Conservation (phyloP, 148 eudicot genomes). For the Polygonum aviculare region DNA sequence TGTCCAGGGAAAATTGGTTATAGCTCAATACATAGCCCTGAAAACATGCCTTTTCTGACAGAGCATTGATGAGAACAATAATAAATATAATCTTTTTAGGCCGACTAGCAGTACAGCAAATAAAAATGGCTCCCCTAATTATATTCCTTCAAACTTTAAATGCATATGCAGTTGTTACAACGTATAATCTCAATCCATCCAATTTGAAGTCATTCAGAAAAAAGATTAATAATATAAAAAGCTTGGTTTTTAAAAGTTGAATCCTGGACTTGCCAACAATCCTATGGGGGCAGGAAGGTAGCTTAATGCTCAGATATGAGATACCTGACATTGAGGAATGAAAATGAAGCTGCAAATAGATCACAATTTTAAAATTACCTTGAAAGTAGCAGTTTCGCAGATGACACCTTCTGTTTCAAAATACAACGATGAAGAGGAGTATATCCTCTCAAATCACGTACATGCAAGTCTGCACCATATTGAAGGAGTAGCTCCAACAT, state of each 20-base stretch:
- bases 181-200: background rate
- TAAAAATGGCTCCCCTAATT: background rate
- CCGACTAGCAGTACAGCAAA: background rate
- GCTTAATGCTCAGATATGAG: background rate
- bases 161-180: background rate
- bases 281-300: background rate
- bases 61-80: too few relatives aligned
- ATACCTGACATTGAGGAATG: background rate
- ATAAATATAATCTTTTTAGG: too few relatives aligned
- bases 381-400: conserved; percentile 65
- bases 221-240: background rate
- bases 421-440: conserved; percentile 88
- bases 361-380: conserved; percentile 39
- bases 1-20: too few relatives aligned
- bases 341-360: background rate
- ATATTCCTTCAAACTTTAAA: background rate
- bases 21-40: too few relatives aligned
- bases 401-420: conserved; percentile 46
- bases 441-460: conserved; percentile 55
- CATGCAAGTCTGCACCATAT: conserved; percentile 86
- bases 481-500: conserved; percentile 94
- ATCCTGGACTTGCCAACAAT: background rate
- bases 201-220: background rate
- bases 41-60: too few relatives aligned
- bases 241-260: background rate